Percentiles rank a stretch among this genome's conserved stretches.
Conservation (phyloP, 257 asterid species). For the Plantago major region DNA sequence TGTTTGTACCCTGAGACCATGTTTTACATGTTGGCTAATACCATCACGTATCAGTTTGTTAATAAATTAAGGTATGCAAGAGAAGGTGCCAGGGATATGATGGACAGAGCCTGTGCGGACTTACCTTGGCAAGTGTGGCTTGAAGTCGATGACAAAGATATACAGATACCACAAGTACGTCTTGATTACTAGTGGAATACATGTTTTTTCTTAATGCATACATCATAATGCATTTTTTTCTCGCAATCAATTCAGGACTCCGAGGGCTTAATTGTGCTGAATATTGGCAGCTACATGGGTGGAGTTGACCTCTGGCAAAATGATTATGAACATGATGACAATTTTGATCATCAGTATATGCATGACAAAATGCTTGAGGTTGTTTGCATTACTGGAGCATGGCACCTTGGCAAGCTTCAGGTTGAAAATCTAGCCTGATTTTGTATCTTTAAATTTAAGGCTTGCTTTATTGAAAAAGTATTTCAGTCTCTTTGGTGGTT, state of each 20-base stretch:
- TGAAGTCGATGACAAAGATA: conserved; percentile 73
- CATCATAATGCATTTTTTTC: conserved; percentile 19
- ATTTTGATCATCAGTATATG: conserved; percentile 63
- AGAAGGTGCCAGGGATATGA: conserved; percentile 88
- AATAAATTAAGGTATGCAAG: conserved; percentile 80
- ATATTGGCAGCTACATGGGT: conserved; percentile 91
- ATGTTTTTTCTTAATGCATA: conserved; percentile 8
- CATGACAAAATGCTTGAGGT: conserved; percentile 90
- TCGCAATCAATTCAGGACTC: conserved; percentile 45
- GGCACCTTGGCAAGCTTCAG: conserved; percentile 97
- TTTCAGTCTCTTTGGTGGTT: conserved; percentile 16
- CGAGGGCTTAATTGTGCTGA: conserved; percentile 83
- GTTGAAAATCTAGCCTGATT: conserved; percentile 27
- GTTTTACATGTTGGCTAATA: conserved; percentile 22
- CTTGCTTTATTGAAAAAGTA: conserved; percentile 1
- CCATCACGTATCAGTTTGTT: conserved; percentile 50
- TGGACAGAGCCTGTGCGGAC: conserved; percentile 91
- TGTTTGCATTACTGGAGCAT: conserved; percentile 78
- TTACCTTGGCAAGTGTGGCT: conserved; percentile 94
- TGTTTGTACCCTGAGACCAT: not conserved
- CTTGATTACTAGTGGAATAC: conserved; percentile 5
- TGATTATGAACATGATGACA: conserved; percentile 67
- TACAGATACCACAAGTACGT: conserved; percentile 64
- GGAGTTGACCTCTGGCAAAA: conserved; percentile 95
- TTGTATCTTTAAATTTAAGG: too few relatives aligned